These are phyloP conservation scores for Phytophthora pinifolia DNA, from an alignment of 352 stramenopile species.

Conservation along the genomic window DNA sequence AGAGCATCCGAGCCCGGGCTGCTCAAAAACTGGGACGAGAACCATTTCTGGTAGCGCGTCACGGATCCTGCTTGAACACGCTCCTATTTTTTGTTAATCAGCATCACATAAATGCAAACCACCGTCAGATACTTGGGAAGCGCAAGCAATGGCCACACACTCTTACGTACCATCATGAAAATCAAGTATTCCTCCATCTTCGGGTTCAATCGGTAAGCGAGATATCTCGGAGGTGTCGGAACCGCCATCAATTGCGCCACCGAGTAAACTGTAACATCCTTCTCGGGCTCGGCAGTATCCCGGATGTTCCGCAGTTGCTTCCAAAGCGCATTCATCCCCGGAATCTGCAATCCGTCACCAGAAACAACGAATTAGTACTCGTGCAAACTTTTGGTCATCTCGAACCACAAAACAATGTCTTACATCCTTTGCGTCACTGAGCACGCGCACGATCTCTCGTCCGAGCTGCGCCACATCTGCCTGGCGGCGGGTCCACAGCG, in stretches of 20 bases:
- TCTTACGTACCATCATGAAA: conserved; percentile 80
- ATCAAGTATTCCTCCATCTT: conserved; percentile 88
- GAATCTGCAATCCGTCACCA: conserved; percentile 40
- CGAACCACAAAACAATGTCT: conserved; percentile 1
- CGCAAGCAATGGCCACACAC: no score
- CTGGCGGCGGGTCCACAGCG: conserved; percentile 71
- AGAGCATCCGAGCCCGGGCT: conserved; percentile 63
- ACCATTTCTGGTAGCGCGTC: conserved; percentile 88
- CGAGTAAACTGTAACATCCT: conserved; percentile 56
- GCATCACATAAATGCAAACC: neutral
- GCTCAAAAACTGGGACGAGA: conserved; percentile 79
- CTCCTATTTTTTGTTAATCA: conserved; percentile 37
- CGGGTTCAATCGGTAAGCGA: conserved; percentile 76
- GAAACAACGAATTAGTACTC: conserved; percentile 4
- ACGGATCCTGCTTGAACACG: conserved; percentile 73
- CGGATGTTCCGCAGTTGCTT: conserved; percentile 75
- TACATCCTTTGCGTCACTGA: conserved; percentile 84
- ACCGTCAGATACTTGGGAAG: neutral
- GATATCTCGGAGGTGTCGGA: conserved; percentile 71
- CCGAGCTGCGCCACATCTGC: conserved; percentile 67
- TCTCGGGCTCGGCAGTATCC: conserved; percentile 42
- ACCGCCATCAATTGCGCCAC: conserved; percentile 75
- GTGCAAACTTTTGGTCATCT: no score
- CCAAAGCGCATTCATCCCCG: conserved; percentile 80
- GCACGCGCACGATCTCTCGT: conserved; percentile 74